phyloP scores from a whole-genome alignment of 768 basidiomycete genomes.

The Hirschioporus abietinus region DNA sequence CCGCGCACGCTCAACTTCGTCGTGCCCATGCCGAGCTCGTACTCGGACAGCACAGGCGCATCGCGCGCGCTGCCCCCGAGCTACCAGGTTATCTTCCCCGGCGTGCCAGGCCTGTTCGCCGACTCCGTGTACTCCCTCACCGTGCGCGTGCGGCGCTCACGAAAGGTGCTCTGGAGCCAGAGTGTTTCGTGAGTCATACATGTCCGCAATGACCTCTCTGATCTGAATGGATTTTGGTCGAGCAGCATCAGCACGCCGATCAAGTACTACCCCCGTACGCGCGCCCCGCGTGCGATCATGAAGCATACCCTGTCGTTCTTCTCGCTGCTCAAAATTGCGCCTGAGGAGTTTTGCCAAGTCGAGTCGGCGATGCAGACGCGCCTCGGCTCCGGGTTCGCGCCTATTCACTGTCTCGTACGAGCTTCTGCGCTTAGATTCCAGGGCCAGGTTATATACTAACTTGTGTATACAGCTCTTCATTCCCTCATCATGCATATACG shows the following conservation, averaged over 20 bases:
- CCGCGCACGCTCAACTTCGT: conserved; percentile 38
- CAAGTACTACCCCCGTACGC: conserved; percentile 46
- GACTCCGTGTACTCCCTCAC: conserved; percentile 42
- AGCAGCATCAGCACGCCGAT: conserved; percentile 46
- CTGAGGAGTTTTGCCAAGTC: conserved; percentile 63
- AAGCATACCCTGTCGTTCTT: conserved; percentile 41
- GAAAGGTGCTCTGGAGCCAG: conserved; percentile 40
- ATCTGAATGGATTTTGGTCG: not conserved
- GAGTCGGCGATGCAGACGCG: conserved; percentile 37
- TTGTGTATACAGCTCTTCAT: conserved; percentile 46
- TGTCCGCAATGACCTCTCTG: conserved; percentile 7
- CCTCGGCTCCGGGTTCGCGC: conserved; percentile 27
- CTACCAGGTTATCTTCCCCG: conserved; percentile 29
- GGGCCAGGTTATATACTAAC: conserved; percentile 6
- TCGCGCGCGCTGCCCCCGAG: conserved; percentile 43
- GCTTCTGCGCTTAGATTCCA: not conserved
- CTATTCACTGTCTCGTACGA: conserved; percentile 49
- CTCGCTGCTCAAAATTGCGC: conserved; percentile 51
- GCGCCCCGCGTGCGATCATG: conserved; percentile 51
- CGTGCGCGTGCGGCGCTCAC: conserved; percentile 32
- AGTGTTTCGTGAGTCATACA: conserved; percentile 39
- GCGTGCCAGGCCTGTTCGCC: conserved; percentile 33
- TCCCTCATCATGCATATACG: conserved; percentile 50
- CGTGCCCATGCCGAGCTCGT: conserved; percentile 40
- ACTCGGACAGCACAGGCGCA: conserved; percentile 28